These are phyloP conservation scores for Medicago ruthenica DNA, from an alignment of 306 rosid species.

Conservation along the genomic window DNA sequence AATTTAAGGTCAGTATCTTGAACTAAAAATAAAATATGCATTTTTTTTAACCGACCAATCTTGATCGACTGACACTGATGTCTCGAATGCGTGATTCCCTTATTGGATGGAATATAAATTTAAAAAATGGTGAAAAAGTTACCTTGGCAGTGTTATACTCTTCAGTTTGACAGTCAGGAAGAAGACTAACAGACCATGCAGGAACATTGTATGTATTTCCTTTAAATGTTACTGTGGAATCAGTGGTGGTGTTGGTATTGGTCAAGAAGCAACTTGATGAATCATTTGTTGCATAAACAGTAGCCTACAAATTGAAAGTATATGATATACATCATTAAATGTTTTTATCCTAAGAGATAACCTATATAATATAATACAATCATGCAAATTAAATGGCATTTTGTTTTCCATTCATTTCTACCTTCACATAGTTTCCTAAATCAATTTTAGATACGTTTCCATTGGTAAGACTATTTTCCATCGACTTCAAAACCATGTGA, in stretches of 20 bases:
- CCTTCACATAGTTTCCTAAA: conserved; percentile 47
- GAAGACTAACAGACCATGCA: conserved; percentile 68
- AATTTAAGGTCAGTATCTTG: too few species aligned
- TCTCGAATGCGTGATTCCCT: too few species aligned
- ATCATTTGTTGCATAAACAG: conserved; percentile 45
- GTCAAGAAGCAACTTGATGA: conserved; percentile 55
- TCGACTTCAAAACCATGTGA: conserved; percentile 52
- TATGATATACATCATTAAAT: too few species aligned
- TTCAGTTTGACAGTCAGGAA: conserved; percentile 54
- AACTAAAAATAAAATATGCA: too few species aligned
- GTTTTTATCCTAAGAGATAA: too few species aligned
- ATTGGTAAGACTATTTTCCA: conserved; percentile 49
- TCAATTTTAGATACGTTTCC: conserved; percentile 46
- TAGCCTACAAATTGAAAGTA: conserved; percentile 39
- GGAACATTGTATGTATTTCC: conserved; percentile 51
- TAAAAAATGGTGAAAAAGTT: too few species aligned
- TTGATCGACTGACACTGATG: too few species aligned
- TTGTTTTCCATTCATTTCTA: conserved; percentile 14
- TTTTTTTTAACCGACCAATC: too few species aligned
- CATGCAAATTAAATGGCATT: too few species aligned
- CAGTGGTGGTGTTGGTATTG: conserved; percentile 38
- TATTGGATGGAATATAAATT: too few species aligned
- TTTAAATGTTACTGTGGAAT: conserved; percentile 46
- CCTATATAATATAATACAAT: too few species aligned
- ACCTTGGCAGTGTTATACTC: conserved; percentile 46